These are phyloP conservation scores for Pseudogymnoascus sp. DNA, from an alignment of 2,329 filamentous ascomycete genomes.

Conservation along the genomic window DNA sequence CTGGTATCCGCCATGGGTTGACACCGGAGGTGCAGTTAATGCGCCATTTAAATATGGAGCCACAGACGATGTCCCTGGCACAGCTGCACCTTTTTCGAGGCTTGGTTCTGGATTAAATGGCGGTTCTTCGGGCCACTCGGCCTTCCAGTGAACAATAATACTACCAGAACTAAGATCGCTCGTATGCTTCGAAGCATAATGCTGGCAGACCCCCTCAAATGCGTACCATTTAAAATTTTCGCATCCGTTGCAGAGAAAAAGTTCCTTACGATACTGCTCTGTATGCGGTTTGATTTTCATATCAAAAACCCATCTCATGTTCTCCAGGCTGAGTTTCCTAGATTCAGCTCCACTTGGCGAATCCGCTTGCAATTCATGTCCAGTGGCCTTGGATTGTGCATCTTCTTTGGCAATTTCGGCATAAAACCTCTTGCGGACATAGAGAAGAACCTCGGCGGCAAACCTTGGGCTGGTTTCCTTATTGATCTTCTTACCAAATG, in stretches of 20 bases:
- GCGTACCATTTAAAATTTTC: conserved; percentile 60
- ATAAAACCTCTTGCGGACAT: conserved; percentile 60
- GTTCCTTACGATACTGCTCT: conserved; percentile 56
- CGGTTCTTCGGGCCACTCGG: conserved; percentile 69
- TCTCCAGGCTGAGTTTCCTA: conserved; percentile 63
- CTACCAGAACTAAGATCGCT: conserved; percentile 59
- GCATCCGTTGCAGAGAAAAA: conserved; percentile 69
- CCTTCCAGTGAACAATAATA: conserved; percentile 68
- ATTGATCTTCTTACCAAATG: conserved; percentile 51
- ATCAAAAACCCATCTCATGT: conserved; percentile 82
- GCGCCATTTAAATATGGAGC: conserved; percentile 26
- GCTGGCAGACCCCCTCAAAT: conserved; percentile 72
- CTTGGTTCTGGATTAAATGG: conserved; percentile 59
- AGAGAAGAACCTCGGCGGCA: conserved; percentile 61
- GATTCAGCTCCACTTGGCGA: conserved; percentile 45
- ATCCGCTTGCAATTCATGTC: conserved; percentile 37
- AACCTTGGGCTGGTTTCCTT: conserved; percentile 58
- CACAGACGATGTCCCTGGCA: conserved; percentile 26
- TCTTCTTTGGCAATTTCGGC: conserved; percentile 47
- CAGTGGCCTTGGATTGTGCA: conserved; percentile 36
- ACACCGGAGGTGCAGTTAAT: conserved; percentile 23
- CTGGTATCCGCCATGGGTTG: conserved; percentile 25
- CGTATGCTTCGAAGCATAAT: conserved; percentile 77
- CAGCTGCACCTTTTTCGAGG: conserved; percentile 27
- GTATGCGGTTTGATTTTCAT: conserved; percentile 64